Evolutionary conservation across 2,329 filamentous ascomycete genomes (phyloP).

Genomic region (Trichoderma gracile): DNA sequence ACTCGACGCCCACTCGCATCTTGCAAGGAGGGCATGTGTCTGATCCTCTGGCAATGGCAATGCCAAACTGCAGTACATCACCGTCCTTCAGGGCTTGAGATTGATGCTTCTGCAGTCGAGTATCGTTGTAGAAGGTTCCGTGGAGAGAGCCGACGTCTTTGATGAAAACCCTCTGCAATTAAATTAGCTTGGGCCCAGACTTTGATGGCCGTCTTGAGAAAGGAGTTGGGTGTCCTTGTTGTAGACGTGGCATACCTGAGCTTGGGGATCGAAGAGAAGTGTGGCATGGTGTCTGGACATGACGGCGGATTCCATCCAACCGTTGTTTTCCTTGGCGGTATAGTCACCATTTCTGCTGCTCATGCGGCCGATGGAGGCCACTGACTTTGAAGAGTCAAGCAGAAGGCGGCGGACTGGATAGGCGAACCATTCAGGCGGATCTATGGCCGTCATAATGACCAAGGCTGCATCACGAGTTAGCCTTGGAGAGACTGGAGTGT

Average conservation of each 20-base stretch:
- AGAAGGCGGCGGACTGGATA: conserved; percentile 36
- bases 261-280: conserved; percentile 46
- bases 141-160: conserved; percentile 54
- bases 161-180: conserved; percentile 46
- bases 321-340: conserved; percentile 52
- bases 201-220: background rate
- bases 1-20: conserved; percentile 39
- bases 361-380: conserved; percentile 46
- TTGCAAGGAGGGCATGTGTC: conserved; percentile 43
- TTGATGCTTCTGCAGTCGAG: conserved; percentile 29
- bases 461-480: conserved; percentile 32
- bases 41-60: conserved; percentile 38
- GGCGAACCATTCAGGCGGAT: conserved; percentile 29
- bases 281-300: conserved; percentile 70
- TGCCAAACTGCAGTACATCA: conserved; percentile 42
- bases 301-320: conserved; percentile 69
- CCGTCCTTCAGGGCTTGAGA: conserved; percentile 31
- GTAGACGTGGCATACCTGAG: conserved; percentile 43
- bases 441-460: conserved; percentile 35
- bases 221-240: background rate
- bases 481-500: background rate
- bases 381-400: conserved; percentile 36
- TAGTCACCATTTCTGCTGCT: conserved; percentile 43
- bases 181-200: conserved; percentile 28
- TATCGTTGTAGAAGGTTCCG: conserved; percentile 51